Evolutionary conservation across 2,329 filamentous ascomycete genomes (phyloP).

Genomic region (Hymenoscyphus fraxineus): DNA sequence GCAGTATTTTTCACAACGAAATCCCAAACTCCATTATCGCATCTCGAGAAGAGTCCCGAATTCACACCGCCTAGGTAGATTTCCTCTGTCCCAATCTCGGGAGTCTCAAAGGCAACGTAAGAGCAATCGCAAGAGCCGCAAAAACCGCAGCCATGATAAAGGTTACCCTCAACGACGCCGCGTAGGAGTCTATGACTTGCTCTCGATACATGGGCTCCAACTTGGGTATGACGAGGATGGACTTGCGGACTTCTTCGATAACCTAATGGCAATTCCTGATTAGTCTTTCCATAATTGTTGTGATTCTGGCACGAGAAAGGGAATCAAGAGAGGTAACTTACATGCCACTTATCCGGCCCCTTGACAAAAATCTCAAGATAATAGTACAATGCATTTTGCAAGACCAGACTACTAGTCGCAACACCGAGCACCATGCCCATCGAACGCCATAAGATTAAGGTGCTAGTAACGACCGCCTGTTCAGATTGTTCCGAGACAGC

Average conservation of each 20-base stretch:
- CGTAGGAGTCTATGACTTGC: slow-evolving; percentile 55
- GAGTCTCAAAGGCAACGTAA: slow-evolving; percentile 51
- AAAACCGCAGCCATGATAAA: slow-evolving; percentile 44
- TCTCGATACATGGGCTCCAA: slow-evolving; percentile 45
- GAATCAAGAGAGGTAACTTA: slow-evolving; percentile 11
- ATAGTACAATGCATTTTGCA: slow-evolving; percentile 65
- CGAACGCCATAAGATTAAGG: slow-evolving; percentile 67
- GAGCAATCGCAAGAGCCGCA: slow-evolving; percentile 44
- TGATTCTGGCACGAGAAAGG: neutral
- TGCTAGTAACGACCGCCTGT: slow-evolving; percentile 67
- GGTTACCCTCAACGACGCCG: slow-evolving; percentile 44
- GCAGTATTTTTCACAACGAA: neutral
- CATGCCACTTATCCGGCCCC: slow-evolving; percentile 52
- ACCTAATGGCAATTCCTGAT: slow-evolving; percentile 33
- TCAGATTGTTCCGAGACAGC: slow-evolving; percentile 56
- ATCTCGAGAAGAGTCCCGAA: too few species aligned
- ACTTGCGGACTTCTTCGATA: slow-evolving; percentile 49
- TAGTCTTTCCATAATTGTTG: neutral
- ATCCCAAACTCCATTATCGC: neutral
- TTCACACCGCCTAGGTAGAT: neutral
- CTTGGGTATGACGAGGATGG: slow-evolving; percentile 50
- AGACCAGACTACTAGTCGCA: slow-evolving; percentile 63
- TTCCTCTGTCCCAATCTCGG: slow-evolving; percentile 48
- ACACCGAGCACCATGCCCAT: slow-evolving; percentile 73
- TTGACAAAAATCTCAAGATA: slow-evolving; percentile 58